Conservation (phyloP, 2,329 filamentous ascomycete species). For the Hirsutella minnesotensis region DNA sequence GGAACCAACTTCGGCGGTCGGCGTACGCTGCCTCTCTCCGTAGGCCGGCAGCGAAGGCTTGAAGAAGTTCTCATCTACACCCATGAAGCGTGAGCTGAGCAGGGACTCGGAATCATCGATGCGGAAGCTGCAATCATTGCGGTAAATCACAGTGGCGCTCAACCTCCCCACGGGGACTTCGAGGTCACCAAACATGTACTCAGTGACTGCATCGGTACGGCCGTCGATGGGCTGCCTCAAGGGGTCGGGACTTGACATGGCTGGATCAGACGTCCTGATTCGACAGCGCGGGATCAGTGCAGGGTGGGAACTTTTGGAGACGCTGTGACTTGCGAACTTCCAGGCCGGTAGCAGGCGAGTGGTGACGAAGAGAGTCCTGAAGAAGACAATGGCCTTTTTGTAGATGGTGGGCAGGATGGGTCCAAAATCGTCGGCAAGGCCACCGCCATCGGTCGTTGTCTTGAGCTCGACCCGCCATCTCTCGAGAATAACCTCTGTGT, state of each 20-base stretch:
- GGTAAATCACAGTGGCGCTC: slow-evolving; percentile 70
- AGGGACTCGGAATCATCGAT: slow-evolving; percentile 86
- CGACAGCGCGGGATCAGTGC: slow-evolving; percentile 69
- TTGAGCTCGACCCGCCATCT: slow-evolving; percentile 82
- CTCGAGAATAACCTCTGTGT: slow-evolving; percentile 73
- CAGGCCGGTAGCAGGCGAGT: slow-evolving; percentile 75
- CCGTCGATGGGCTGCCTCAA: slow-evolving; percentile 34
- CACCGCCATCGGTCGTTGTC: slow-evolving; percentile 25
- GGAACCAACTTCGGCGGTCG: slow-evolving; percentile 55
- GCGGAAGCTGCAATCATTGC: slow-evolving; percentile 80
- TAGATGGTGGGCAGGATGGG: slow-evolving; percentile 72
- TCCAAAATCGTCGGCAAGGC: slow-evolving; percentile 45
- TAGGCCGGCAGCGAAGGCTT: slow-evolving; percentile 60
- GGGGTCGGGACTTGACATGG: slow-evolving; percentile 49
- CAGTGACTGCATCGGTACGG: slow-evolving; percentile 41
- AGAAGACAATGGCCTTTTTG: slow-evolving; percentile 93
- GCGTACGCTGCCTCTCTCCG: slow-evolving; percentile 20
- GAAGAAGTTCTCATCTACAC: slow-evolving; percentile 78
- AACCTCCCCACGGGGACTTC: slow-evolving; percentile 81
- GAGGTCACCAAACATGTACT: slow-evolving; percentile 71
- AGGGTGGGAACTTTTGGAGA: slow-evolving; percentile 57
- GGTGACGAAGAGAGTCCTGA: slow-evolving; percentile 76
- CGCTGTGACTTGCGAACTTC: slow-evolving; percentile 65
- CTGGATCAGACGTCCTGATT: slow-evolving; percentile 51
- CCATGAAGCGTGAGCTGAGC: slow-evolving; percentile 87